Percentiles rank a stretch among this genome's conserved stretches.
Evolutionary conservation across 2,329 filamentous ascomycete species (phyloP).

Genomic region (Chrysoporthe austroafricana): DNA sequence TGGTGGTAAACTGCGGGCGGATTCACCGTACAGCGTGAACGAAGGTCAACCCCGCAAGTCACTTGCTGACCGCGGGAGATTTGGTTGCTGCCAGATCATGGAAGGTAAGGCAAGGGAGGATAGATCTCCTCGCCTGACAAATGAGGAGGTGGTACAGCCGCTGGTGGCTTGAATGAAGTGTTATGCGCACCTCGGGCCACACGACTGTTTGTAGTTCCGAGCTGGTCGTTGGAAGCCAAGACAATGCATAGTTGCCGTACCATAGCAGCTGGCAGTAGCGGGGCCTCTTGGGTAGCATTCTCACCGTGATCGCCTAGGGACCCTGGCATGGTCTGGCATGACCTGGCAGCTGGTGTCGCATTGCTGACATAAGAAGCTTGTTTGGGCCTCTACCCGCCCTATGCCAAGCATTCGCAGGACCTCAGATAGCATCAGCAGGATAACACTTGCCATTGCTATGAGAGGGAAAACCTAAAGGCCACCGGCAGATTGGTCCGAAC

Average conservation of each 20-base stretch:
- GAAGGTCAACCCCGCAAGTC: not conserved
- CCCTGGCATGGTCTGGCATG: too few species aligned
- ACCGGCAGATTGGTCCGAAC: not conserved
- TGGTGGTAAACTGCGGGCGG: not conserved
- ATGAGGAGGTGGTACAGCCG: not conserved
- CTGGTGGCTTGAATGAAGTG: conserved; percentile 2
- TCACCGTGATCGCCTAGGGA: too few species aligned
- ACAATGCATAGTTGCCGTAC: not conserved
- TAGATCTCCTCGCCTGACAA: not conserved
- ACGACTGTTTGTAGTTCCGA: conserved; percentile 1
- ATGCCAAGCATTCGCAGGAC: not conserved
- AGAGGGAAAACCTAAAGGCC: not conserved
- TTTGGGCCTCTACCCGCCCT: too few species aligned
- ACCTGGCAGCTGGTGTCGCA: too few species aligned
- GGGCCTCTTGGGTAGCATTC: too few species aligned
- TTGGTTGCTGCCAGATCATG: not conserved
- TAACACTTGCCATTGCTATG: not conserved
- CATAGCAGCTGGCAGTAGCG: too few species aligned
- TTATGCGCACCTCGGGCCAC: conserved; percentile 1
- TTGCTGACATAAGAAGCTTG: too few species aligned
- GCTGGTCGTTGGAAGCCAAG: conserved; percentile 1
- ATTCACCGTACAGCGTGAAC: not conserved
- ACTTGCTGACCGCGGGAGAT: not conserved
- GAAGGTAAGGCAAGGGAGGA: not conserved
- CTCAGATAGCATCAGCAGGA: not conserved